Evolutionary conservation across 768 basidiomycete genomes (phyloP).

Genomic region (Termitomyces eurrhizus): DNA sequence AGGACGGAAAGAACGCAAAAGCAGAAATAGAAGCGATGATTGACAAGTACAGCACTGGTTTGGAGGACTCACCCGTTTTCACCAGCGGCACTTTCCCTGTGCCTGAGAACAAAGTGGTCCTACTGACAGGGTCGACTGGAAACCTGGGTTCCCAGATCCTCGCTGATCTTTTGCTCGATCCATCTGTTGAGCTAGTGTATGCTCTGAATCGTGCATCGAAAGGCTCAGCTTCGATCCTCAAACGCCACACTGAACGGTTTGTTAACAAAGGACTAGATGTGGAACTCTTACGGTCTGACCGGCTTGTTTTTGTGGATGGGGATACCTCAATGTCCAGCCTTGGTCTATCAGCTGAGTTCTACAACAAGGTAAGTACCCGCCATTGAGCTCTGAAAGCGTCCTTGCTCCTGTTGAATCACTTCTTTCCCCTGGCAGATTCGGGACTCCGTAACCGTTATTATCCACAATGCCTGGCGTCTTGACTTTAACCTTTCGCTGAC

Average conservation of each 20-base stretch:
- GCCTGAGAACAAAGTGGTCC: constrained; percentile 3
- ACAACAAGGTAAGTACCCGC: constrained; percentile 16
- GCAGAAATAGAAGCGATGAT: constrained; percentile 29
- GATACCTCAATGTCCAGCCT: constrained; percentile 24
- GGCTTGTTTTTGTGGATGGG: constrained; percentile 31
- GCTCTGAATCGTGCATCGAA: constrained; percentile 16
- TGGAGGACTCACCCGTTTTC: constrained; percentile 1
- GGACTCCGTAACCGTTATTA: no score
- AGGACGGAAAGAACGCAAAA: neutral
- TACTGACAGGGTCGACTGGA: constrained; percentile 20
- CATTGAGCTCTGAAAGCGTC: no score
- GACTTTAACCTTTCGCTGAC: no score
- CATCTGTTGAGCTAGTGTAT: constrained; percentile 12
- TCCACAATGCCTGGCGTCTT: no score
- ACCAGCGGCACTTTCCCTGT: neutral
- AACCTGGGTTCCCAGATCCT: constrained; percentile 19
- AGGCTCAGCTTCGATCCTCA: constrained; percentile 6
- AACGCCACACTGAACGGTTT: constrained; percentile 17
- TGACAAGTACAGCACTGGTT: constrained; percentile 29
- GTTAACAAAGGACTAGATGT: constrained; percentile 26
- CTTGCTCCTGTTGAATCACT: neutral
- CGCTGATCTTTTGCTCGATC: constrained; percentile 11
- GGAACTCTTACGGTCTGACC: constrained; percentile 21
- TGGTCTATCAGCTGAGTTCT: constrained; percentile 22
- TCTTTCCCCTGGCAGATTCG: no score